Percentiles rank a stretch among this genome's conserved stretches.
These are phyloP conservation scores for Petrea volubilis DNA, from an alignment of 257 asterid genomes.

Conservation along the genomic window DNA sequence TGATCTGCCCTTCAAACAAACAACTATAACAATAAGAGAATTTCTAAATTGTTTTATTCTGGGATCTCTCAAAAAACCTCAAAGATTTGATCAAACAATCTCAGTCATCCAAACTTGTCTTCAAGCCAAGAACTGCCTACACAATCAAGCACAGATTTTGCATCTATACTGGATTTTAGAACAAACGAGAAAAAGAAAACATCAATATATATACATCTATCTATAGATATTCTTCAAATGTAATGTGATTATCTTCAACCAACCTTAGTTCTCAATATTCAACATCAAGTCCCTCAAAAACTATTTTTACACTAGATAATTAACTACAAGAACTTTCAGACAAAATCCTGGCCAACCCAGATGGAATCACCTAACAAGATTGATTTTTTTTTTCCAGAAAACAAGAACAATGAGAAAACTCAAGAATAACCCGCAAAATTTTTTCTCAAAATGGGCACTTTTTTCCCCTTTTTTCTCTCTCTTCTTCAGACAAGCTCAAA, in stretches of 20 bases:
- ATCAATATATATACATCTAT: no score
- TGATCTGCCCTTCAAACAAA: conserved; percentile 34
- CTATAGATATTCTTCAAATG: conserved; percentile 16
- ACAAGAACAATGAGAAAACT: conserved; percentile 6
- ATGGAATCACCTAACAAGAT: conserved; percentile 14
- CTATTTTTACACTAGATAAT: background rate
- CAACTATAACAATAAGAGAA: conserved; percentile 18
- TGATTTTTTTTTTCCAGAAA: background rate
- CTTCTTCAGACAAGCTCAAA: background rate
- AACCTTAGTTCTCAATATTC: background rate
- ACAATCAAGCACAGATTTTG: conserved; percentile 30
- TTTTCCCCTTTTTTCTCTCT: background rate
- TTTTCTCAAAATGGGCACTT: conserved; percentile 7
- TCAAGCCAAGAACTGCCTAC: conserved; percentile 16
- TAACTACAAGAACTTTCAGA: background rate
- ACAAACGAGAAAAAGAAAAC: background rate
- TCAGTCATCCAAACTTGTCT: conserved; percentile 20
- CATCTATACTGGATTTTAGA: background rate
- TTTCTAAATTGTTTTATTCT: background rate
- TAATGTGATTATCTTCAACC: conserved; percentile 12
- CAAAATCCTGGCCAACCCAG: conserved; percentile 12
- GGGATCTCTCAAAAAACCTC: conserved; percentile 20
- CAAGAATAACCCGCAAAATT: conserved; percentile 26
- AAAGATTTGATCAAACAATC: conserved; percentile 23
- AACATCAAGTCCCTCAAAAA: conserved; percentile 16